Base-by-base conservation (phyloP, 2,329 filamentous ascomycete species). In the Colletotrichum paranaense region DNA sequence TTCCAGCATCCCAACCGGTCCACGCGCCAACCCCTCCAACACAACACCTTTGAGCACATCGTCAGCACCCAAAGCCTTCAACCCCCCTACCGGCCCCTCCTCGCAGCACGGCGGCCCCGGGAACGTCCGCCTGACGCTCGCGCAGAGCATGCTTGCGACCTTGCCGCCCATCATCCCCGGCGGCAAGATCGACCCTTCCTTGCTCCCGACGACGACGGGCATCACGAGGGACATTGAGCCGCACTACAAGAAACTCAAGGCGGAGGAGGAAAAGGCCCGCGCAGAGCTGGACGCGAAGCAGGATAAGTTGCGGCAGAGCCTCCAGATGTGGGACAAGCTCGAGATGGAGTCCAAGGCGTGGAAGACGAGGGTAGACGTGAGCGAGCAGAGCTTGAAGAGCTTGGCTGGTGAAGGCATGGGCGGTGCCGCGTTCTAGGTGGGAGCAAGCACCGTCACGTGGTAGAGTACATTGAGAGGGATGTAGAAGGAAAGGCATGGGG, bases 251-350 rank as follows among this genome's bases (percentile, higher is more conserved):
- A 88, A 88, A 72, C 83, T 91, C 12, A 85, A 84, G 71, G 89
- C 90, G 52, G 89, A 91, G 58, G 89, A 91, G 77, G 89, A 91
- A 78, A 87, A 86, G 74, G 77, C 90, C 46, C 84, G 89, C 1
- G 85, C 88, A 55, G 89, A 91, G 66, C 80, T 89, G 35, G 84
- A 86, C 24, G 77, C 76, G 28, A 89, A 88, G 78, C 86, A 91
- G 76, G 89, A 91, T 55, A 86, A 86, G 74, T 80, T 91, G 52
- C 84, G 88, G 35, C 87, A 86, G 80, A 88, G 84, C 68, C 80
- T 91, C 49, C 84, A 86, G 57, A 76, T 83, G 32, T 91, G 89
- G 87, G 86, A 90, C 67, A 84, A 84, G 76, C 82, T 89, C 57
- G 87, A 89, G 78, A 84, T 89, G 30, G 89, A 91, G 77, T 84